These are phyloP conservation scores for Anthoceros angustus DNA, from an alignment of 225 moss, liverwort and hornwort species.

Conservation along the genomic window DNA sequence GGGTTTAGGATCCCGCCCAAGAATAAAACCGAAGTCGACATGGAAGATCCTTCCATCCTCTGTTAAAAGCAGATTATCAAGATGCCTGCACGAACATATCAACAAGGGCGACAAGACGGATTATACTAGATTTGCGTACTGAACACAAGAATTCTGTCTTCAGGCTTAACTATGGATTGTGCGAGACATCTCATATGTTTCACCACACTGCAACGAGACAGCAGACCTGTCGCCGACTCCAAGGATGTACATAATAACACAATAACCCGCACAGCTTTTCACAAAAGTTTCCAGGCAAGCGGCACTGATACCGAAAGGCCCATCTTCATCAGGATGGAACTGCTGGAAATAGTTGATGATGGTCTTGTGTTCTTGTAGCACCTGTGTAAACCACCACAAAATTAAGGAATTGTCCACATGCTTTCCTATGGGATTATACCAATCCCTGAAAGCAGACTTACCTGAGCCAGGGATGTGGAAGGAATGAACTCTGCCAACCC, in stretches of 20 bases:
- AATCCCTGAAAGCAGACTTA: constrained; percentile 11
- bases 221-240: constrained; percentile 84
- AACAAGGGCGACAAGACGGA: neutral
- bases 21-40: constrained; percentile 83
- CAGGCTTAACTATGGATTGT: neutral
- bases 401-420: neutral
- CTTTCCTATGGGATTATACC: neutral
- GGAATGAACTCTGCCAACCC: constrained; percentile 87
- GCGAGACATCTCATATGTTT: neutral
- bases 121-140: neutral
- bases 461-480: constrained; percentile 81
- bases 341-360: constrained; percentile 74
- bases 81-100: constrained; percentile 40
- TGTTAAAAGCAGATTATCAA: constrained; percentile 77
- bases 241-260: constrained; percentile 94
- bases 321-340: constrained; percentile 70
- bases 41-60: constrained; percentile 84
- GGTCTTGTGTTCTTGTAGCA: constrained; percentile 73
- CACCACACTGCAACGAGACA: constrained; percentile 3
- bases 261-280: constrained; percentile 94
- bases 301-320: constrained; percentile 80
- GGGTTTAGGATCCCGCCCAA: constrained; percentile 91
- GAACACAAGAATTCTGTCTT: no score
- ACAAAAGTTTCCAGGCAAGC: constrained; percentile 89
- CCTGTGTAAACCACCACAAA: constrained; percentile 20